Evolutionary conservation across 2,329 filamentous ascomycete genomes (phyloP).

Genomic region (Penicillium sp.): DNA sequence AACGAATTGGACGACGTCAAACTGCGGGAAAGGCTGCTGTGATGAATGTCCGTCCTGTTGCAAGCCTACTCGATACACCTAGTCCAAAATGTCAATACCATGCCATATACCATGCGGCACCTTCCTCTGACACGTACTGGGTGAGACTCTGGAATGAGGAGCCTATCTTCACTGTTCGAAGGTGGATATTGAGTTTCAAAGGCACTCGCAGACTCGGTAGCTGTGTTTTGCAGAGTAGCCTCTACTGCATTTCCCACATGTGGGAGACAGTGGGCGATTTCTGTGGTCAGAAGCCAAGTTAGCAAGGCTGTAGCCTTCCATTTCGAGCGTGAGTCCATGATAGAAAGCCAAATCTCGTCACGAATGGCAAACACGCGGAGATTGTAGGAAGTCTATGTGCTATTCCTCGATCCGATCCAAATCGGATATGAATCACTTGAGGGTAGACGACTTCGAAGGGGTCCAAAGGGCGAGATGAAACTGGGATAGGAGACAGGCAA

Average conservation of each 20-base stretch:
- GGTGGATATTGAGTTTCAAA: conserved; percentile 41
- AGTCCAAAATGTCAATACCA: conserved; percentile 11
- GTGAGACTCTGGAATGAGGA: conserved; percentile 25
- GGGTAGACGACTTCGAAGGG: conserved; percentile 2
- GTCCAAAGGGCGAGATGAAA: background rate
- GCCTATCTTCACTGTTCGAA: conserved; percentile 22
- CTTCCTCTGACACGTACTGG: conserved; percentile 28
- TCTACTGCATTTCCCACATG: conserved; percentile 13
- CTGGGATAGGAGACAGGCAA: background rate
- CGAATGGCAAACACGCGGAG: background rate
- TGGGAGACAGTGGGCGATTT: conserved; percentile 27
- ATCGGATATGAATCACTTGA: conserved; percentile 3
- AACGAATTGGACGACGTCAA: conserved; percentile 18
- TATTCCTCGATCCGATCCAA: conserved; percentile 11
- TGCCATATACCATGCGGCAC: background rate
- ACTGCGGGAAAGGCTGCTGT: conserved; percentile 27
- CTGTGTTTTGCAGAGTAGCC: conserved; percentile 12
- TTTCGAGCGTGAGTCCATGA: conserved; percentile 21
- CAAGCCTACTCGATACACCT: conserved; percentile 33
- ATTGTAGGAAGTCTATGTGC: background rate
- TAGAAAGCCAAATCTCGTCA: background rate
- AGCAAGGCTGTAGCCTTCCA: conserved; percentile 33
- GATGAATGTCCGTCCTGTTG: conserved; percentile 32
- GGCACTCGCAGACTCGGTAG: conserved; percentile 13
- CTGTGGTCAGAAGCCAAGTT: conserved; percentile 35